Percentiles rank a stretch among this genome's conserved stretches.
phyloP scores from a whole-genome alignment of 2,329 filamentous ascomycete genomes.

The Hypoxylon sp. region DNA sequence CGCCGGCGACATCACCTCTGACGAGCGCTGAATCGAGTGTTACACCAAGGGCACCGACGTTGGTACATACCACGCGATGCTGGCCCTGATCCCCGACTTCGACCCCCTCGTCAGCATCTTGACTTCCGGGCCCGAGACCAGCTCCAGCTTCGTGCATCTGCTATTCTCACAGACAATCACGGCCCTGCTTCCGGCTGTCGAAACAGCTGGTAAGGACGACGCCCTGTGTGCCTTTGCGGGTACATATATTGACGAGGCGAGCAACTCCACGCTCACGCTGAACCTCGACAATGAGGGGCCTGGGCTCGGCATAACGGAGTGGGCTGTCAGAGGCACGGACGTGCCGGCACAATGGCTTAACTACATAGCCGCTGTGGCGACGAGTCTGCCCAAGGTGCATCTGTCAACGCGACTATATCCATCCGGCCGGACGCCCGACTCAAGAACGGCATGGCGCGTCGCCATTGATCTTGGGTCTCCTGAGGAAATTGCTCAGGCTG shows the following conservation, averaged over 20 bases:
- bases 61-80: conserved; percentile 56
- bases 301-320: conserved; percentile 16
- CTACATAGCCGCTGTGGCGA: conserved; percentile 6
- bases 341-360: conserved; percentile 19
- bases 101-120: conserved; percentile 23
- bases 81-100: conserved; percentile 62
- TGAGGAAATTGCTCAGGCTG: conserved; percentile 12
- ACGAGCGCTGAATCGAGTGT: conserved; percentile 59
- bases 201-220: conserved; percentile 27
- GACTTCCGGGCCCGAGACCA: conserved; percentile 11
- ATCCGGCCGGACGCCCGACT: conserved; percentile 9
- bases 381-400: background rate
- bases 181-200: conserved; percentile 19
- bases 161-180: conserved; percentile 16
- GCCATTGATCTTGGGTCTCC: conserved; percentile 17
- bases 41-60: conserved; percentile 63
- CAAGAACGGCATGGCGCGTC: conserved; percentile 19
- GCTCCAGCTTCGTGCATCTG: conserved; percentile 6
- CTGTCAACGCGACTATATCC: conserved; percentile 27
- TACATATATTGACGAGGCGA: conserved; percentile 24
- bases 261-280: conserved; percentile 21
- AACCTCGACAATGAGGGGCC: conserved; percentile 19
- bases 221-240: conserved; percentile 20
- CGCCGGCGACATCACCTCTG: conserved; percentile 53
- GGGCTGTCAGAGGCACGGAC: conserved; percentile 27